Evolutionary conservation across 1,284 basidiomycete genomes (phyloP).

Genomic region (Fomitopsis palustris): DNA sequence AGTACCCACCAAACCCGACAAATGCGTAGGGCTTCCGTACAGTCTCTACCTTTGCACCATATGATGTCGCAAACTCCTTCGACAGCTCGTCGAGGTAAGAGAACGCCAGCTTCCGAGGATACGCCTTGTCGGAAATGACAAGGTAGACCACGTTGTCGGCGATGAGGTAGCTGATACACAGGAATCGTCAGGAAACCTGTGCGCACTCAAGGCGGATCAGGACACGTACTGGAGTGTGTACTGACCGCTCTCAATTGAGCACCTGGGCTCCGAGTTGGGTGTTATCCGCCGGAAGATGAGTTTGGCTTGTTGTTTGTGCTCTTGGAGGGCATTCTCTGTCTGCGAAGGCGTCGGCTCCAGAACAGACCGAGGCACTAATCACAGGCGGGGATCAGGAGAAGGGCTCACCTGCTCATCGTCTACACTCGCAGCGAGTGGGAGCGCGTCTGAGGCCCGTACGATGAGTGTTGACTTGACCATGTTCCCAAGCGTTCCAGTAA

Average conservation of each 20-base stretch:
- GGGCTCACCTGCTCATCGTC: conserved; percentile 86
- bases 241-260: conserved; percentile 94
- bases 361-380: not conserved
- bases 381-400: not conserved
- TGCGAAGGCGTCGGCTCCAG: conserved; percentile 28
- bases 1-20: conserved; percentile 83
- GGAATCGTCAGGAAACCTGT: not conserved
- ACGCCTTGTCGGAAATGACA: conserved; percentile 94
- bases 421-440: conserved; percentile 91
- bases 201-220: conserved; percentile 1
- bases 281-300: conserved; percentile 93
- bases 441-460: conserved; percentile 86
- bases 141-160: conserved; percentile 92
- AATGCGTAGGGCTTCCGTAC: conserved; percentile 92
- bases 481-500: not conserved
- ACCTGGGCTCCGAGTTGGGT: conserved; percentile 90
- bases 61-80: conserved; percentile 92
- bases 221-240: conserved; percentile 86
- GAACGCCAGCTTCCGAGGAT: conserved; percentile 97
- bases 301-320: conserved; percentile 98
- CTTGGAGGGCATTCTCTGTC: conserved; percentile 91
- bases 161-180: conserved; percentile 83
- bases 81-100: conserved; percentile 96
- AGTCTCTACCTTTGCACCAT: conserved; percentile 85
- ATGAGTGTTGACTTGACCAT: conserved; percentile 95